Base-by-base conservation (phyloP, 2,329 filamentous ascomycete species). In the Cordyceps militaris region DNA sequence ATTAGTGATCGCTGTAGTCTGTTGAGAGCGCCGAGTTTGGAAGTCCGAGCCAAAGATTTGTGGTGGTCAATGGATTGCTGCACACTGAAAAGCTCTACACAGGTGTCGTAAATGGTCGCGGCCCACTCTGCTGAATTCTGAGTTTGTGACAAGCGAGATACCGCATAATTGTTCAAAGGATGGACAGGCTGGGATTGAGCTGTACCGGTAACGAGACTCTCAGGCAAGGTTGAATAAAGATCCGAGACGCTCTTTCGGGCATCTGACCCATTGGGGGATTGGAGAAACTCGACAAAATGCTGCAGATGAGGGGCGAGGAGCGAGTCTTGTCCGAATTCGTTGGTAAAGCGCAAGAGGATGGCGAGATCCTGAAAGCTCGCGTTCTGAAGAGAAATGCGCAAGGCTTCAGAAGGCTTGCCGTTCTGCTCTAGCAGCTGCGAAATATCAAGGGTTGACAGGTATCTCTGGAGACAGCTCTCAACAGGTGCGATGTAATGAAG, bases 1-100 rank as follows among this genome's bases (percentile, higher is more conserved):
- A 84, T 73, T 38, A 78, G 73, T 1, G 84, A 86, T 59, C 84
- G 75, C 66, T 87, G 82, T 8, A 87, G 72, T 8, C 84, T 77
- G 60, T 79, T 86, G 61, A 87, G 70, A 1, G 75, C 73, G 7
- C 79, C 80, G 5, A 84, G 70, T 52, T 79, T 79, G 14, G 76
- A 72, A 14, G 75, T 69, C 40, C 74, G 73, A 50, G 76, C 75
- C 51, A 74, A 72, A 14, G 65, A 65, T 4, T 72, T 70, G 52
- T 81, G 75, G 0, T 64, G 58, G 13, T 76, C 69, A 38, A 84
- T 69, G 3, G 66, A 69, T 9, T 70, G 68, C 50, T 74, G 71
- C 4, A 79, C 72, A 36, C 61, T 62, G 36, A 74, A 71, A 1
- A 83, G 66, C 4, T 78, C 74, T 13, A 74, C 64, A 44, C 76